These are phyloP conservation scores for Lentinula novae-zelandiae DNA, from an alignment of 1,284 basidiomycete species.

Conservation along the genomic window DNA sequence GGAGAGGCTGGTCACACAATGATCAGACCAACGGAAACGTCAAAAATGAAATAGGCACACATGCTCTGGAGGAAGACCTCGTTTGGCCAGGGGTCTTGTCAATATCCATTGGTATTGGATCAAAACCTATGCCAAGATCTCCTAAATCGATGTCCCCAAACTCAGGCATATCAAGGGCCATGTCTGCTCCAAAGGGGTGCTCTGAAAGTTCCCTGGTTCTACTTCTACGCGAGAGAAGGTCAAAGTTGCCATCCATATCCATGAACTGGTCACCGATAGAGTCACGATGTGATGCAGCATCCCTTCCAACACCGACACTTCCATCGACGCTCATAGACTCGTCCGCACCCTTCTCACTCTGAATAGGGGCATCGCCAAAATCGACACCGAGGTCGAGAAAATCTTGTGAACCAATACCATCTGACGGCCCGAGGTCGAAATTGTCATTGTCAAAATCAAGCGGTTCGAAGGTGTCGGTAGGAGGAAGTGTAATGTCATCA, in stretches of 20 bases:
- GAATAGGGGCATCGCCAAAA: constrained; percentile 16
- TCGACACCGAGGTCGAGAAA: constrained; percentile 33
- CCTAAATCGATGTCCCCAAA: constrained; percentile 58
- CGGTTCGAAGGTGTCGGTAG: constrained; percentile 59
- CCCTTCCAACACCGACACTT: constrained; percentile 74
- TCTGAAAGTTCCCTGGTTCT: constrained; percentile 62
- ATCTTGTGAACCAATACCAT: constrained; percentile 85
- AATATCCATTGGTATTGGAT: constrained; percentile 29
- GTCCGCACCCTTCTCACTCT: constrained; percentile 28
- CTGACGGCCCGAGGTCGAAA: constrained; percentile 71
- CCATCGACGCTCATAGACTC: constrained; percentile 51
- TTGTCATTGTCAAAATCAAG: constrained; percentile 55
- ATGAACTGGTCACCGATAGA: constrained; percentile 61
- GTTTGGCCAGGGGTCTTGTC: constrained; percentile 56
- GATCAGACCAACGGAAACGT: constrained; percentile 9
- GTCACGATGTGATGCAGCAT: constrained; percentile 52
- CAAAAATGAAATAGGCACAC: constrained; percentile 38
- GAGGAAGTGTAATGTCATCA: constrained; percentile 81
- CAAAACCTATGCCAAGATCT: constrained; percentile 70
- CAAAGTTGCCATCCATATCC: constrained; percentile 43
- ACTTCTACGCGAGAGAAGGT: constrained; percentile 51
- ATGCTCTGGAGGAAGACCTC: constrained; percentile 61
- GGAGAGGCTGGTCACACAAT: constrained; percentile 55
- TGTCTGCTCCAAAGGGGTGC: constrained; percentile 56
- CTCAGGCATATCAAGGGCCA: constrained; percentile 53